phyloP scores from a whole-genome alignment of 192 early-diverging fungal species.

The Gorgonomyces haynaldii region DNA sequence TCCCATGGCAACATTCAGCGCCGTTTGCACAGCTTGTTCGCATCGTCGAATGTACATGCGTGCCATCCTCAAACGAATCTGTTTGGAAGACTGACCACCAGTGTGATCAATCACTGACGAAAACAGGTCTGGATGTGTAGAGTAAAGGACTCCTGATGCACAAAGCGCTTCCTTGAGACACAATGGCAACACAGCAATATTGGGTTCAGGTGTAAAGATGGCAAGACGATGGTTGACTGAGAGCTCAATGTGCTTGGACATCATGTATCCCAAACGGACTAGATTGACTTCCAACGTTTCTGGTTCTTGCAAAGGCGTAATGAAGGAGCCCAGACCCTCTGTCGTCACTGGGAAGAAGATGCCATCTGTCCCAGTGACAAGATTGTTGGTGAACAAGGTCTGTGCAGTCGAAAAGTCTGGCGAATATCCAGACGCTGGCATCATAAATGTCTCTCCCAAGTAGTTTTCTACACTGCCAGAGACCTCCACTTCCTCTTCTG shows the following conservation, averaged over 20 bases:
- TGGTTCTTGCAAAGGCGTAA: background rate
- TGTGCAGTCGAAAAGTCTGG: background rate
- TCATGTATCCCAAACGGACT: constrained; percentile 2
- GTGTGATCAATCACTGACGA: too few species aligned
- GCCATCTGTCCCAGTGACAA: background rate
- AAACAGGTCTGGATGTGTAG: constrained; percentile 5
- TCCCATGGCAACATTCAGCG: too few species aligned
- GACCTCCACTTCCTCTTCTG: background rate
- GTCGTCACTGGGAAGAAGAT: background rate
- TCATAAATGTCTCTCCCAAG: background rate
- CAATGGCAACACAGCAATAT: background rate
- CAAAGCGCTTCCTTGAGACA: constrained; percentile 1
- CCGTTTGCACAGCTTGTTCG: background rate
- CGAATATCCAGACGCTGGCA: too few species aligned
- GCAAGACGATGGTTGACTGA: constrained; percentile 1
- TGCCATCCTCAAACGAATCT: too few species aligned
- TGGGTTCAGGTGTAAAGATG: background rate
- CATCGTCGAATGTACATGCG: constrained; percentile 1
- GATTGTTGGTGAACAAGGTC: background rate
- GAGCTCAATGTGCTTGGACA: background rate
- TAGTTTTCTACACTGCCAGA: background rate
- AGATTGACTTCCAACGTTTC: constrained; percentile 4
- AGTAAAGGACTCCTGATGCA: constrained; percentile 2
- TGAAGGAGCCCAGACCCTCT: background rate
- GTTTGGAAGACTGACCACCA: too few species aligned